phyloP scores from a whole-genome alignment of 108 stramenopile genomes.

The Cyclostephanos tholiformis region DNA sequence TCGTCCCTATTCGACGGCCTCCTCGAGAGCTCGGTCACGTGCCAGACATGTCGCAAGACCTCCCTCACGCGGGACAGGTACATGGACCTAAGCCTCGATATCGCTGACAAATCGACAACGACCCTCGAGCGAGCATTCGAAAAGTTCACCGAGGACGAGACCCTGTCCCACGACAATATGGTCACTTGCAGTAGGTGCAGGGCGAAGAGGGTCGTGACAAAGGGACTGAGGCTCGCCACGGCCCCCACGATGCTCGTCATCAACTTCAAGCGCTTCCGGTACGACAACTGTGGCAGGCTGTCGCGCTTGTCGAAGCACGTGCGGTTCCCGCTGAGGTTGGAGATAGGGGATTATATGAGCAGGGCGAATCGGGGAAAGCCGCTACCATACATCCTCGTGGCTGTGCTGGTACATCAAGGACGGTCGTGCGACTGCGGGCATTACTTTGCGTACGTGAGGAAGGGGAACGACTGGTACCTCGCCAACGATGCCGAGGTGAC shows the following conservation, averaged over 20 bases:
- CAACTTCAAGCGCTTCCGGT: slow-evolving; percentile 86
- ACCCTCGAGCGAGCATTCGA: slow-evolving; percentile 68
- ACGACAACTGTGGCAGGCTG: slow-evolving; percentile 69
- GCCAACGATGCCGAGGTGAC: slow-evolving; percentile 76
- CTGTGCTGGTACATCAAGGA: slow-evolving; percentile 79
- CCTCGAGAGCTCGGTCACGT: slow-evolving; percentile 84
- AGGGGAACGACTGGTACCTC: slow-evolving; percentile 72
- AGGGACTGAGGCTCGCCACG: slow-evolving; percentile 80
- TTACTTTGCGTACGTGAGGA: slow-evolving; percentile 81
- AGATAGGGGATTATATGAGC: slow-evolving; percentile 81
- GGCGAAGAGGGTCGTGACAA: slow-evolving; percentile 68
- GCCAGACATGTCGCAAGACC: slow-evolving; percentile 69
- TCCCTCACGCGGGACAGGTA: slow-evolving; percentile 84
- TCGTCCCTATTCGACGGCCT: slow-evolving; percentile 86
- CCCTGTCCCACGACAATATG: slow-evolving; percentile 71
- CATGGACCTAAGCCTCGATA: slow-evolving; percentile 88
- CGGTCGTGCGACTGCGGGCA: slow-evolving; percentile 81
- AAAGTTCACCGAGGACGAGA: slow-evolving; percentile 79
- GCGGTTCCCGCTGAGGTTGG: slow-evolving; percentile 63
- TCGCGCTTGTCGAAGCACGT: slow-evolving; percentile 72
- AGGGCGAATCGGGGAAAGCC: slow-evolving; percentile 75
- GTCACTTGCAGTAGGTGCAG: slow-evolving; percentile 74
- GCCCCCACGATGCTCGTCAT: slow-evolving; percentile 85
- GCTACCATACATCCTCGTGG: slow-evolving; percentile 79
- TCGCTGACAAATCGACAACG: slow-evolving; percentile 56